A percentile compares a stretch with the other conserved stretches of the same genome.
phyloP scores from a whole-genome alignment of 345 rosid species.

The Carallia pectinifolia region DNA sequence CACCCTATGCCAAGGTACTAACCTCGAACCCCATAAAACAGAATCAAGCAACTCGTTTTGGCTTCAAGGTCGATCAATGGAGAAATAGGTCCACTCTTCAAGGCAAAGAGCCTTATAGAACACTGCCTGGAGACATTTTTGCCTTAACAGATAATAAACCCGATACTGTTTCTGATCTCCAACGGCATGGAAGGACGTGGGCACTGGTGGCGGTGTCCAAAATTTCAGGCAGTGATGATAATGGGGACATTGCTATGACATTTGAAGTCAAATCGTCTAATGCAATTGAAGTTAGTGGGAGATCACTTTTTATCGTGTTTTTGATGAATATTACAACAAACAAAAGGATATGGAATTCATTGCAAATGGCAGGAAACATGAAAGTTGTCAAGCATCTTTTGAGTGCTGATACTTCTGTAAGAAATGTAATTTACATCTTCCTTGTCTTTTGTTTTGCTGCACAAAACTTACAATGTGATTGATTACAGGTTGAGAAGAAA shows the following conservation, averaged over 20 bases:
- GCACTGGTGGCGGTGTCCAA: slow-evolving; percentile 21
- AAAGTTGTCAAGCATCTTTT: slow-evolving; percentile 28
- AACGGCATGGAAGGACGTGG: slow-evolving; percentile 33
- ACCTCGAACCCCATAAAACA: too few species aligned
- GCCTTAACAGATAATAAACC: slow-evolving; percentile 36
- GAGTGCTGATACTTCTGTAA: slow-evolving; percentile 32
- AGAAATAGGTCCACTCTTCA: slow-evolving; percentile 24
- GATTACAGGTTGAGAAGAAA: slow-evolving; percentile 30
- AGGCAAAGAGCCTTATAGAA: slow-evolving; percentile 37
- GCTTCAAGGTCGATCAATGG: slow-evolving; percentile 27
- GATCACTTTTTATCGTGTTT: slow-evolving; percentile 29
- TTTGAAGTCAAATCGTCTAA: slow-evolving; percentile 25
- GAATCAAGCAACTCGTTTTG: too few species aligned
- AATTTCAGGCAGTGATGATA: background rate
- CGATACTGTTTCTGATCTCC: slow-evolving; percentile 33
- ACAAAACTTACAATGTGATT: background rate
- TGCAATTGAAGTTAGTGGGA: background rate
- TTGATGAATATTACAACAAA: slow-evolving; percentile 33
- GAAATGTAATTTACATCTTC: background rate
- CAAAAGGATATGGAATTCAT: slow-evolving; percentile 38
- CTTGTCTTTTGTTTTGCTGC: too few species aligned
- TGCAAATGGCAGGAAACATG: slow-evolving; percentile 26
- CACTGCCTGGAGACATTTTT: slow-evolving; percentile 42
- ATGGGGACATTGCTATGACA: background rate
- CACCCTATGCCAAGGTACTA: slow-evolving; percentile 35